Base-by-base conservation (phyloP, 129 eudicot genomes). In the Oenanthe sinensis region DNA sequence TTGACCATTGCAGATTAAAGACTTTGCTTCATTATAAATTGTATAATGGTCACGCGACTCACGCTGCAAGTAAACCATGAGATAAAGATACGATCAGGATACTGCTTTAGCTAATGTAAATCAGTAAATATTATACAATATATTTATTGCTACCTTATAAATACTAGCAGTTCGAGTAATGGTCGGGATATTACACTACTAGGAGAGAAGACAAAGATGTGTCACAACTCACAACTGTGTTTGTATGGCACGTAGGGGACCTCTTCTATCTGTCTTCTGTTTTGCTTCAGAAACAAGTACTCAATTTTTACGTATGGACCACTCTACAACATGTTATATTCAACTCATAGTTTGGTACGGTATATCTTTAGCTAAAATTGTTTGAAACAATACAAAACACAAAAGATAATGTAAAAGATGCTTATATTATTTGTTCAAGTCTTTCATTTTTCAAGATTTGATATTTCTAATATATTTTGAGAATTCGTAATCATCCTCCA, bases 191-290 rank as follows among this genome's bases (percentile, higher is more conserved):
- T 2, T 42, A 72, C 30, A 43, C 76, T 2, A 72, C 37, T 3
- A 43, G 2, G 15, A 72, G 17, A 43, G 17, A 72, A 72, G 50
- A 10, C 13, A 44, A 43, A 7, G 76, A 22, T 22, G 76, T 19
- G 54, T 72, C 50, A 7, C 76, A 4, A 2, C 4, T 72, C 50
- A 7, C 76, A 33, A 16, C 10, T 22, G 6, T 72, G 3, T 43
- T 72, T 72, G 76, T 43, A 72, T 72, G 76, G 52, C 50, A 40
- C 10, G 37, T 11, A 72, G 76, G 76, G 76, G 76, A 42, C 75
- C 75, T 71, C 49, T 4, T 2, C 28, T n/a, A 4, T 71, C 24
- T 8, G 8, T 30, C 74, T 37, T 6, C 39, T 65, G 14, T 28
- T 40, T 19, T 22, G 24, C 75, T 36, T 40, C 36, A 1, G 16